Evolutionary conservation across 2,329 filamentous ascomycete genomes (phyloP), one percentile per base, ranked within the genome.

Genomic region (Diaporthe sp.): DNA sequence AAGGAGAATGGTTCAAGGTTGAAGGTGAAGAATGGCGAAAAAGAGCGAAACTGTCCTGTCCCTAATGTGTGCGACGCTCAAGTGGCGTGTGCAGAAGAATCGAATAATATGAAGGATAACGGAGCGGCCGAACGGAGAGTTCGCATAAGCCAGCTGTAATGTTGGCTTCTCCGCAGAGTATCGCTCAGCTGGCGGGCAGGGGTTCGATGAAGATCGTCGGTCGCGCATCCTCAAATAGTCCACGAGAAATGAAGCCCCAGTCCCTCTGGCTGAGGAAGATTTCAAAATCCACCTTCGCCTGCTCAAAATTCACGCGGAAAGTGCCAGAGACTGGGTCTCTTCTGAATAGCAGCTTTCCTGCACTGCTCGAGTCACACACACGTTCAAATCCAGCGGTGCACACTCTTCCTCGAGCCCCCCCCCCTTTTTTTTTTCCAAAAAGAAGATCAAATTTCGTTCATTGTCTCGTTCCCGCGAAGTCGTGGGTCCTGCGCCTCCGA

Each of bases 401-500:
- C 37, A 15, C 15, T 35, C 32, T 10, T 51, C 13, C 25, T 58
- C 27, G 22, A 70, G 8, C 59, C 63, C 53, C 42, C 27, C 55
- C 79, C 73, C 78, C 51, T 4, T 17, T 42, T 42, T 42, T 47
- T 22, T n/a, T 47, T 10, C 7, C 5, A 22, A 47, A n/a, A 30
- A 79, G 37, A 71, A 58, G 44, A 30, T 79, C 79, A 79, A 79
- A 74, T 78, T 77, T 80, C 78, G 79, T 71, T 80, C 77, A 76
- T 79, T 78, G 76, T 79, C 78, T 77, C 78, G 76, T 78, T 78
- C 77, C 77, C 80, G 78, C 78, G 80, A 80, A 79, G 79, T 78
- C 78, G 79, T 63, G 76, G 81, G 78, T 80, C 80, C 79, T 77
- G 78, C 75, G 75, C 77, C 77, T 78, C 82, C 79, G 78, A 80